These are phyloP conservation scores for Termitomyces sp. DNA, from an alignment of 768 basidiomycete species.

Conservation along the genomic window DNA sequence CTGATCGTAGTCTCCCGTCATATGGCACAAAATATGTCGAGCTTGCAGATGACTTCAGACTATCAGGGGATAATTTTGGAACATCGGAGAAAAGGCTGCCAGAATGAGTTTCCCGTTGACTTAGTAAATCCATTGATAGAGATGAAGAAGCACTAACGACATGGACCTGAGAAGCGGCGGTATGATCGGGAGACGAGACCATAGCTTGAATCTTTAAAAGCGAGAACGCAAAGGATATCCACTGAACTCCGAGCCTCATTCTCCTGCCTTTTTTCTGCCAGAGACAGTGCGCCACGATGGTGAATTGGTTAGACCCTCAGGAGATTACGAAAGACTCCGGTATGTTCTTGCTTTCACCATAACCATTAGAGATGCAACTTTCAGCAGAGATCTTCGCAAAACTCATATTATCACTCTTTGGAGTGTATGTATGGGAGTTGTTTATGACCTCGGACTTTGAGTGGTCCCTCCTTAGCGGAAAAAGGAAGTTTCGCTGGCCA, in stretches of 20 bases:
- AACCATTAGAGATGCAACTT: not conserved
- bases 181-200: conserved; percentile 17
- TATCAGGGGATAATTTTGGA: not conserved
- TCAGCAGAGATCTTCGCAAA: conserved; percentile 51
- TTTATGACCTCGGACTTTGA: conserved; percentile 62
- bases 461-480: conserved; percentile 54
- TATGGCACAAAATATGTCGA: not conserved
- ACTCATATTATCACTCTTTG: conserved; percentile 58
- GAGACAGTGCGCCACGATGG: conserved; percentile 19
- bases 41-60: conserved; percentile 1
- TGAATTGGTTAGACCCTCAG: conserved; percentile 42
- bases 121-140: not conserved
- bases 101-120: not conserved
- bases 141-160: conserved; percentile 10
- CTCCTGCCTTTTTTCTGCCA: not conserved
- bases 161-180: conserved; percentile 15
- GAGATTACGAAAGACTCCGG: conserved; percentile 40
- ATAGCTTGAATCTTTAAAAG: conserved; percentile 11
- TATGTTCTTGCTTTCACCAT: conserved; percentile 13
- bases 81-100: not conserved
- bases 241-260: not conserved
- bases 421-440: conserved; percentile 66
- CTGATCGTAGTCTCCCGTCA: conserved; percentile 9
- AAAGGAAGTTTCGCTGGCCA: conserved; percentile 62
- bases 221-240: not conserved